Evolutionary conservation across 495 filamentous ascomycete species (phyloP).

Genomic region (Pseudoneurospora amorphoporcata): DNA sequence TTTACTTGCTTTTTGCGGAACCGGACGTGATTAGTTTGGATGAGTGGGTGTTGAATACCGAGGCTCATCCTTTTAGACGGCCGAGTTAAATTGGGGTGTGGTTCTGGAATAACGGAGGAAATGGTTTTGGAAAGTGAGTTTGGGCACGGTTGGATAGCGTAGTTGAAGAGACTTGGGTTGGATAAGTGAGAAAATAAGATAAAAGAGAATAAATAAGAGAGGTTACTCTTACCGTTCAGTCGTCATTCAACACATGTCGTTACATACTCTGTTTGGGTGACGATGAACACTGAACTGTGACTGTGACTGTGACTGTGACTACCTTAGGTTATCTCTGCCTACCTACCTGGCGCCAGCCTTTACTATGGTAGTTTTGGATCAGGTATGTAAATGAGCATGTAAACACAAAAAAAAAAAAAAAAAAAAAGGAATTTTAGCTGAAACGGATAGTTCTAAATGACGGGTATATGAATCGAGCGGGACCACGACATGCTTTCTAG

Average conservation of each 20-base stretch:
- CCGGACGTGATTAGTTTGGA: constrained; percentile 67
- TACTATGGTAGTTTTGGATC: too few relatives aligned
- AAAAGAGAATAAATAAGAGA: too few relatives aligned
- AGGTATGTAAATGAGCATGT: too few relatives aligned
- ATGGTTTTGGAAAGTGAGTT: neutral
- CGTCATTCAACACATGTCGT: too few relatives aligned
- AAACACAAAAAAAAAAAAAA: too few relatives aligned
- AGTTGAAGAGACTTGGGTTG: neutral
- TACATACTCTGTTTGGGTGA: neutral
- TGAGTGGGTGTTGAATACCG: constrained; percentile 69
- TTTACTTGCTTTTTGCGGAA: constrained; percentile 77
- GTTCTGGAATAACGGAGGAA: too few relatives aligned
- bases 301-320: too few relatives aligned
- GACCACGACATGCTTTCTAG: neutral
- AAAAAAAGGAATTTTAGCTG: neutral
- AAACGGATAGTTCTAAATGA: neutral
- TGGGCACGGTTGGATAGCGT: too few relatives aligned
- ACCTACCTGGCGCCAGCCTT: too few relatives aligned
- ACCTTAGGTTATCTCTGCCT: too few relatives aligned
- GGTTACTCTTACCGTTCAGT: too few relatives aligned
- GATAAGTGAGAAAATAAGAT: neutral
- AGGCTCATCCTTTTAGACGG: constrained; percentile 47
- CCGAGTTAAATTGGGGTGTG: constrained; percentile 13
- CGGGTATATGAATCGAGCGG: too few relatives aligned
- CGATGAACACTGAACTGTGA: neutral